Evolutionary conservation across 2,329 filamentous ascomycete species (phyloP), one percentile per base, ranked within the genome.

Genomic region (Fusarium metavorans): DNA sequence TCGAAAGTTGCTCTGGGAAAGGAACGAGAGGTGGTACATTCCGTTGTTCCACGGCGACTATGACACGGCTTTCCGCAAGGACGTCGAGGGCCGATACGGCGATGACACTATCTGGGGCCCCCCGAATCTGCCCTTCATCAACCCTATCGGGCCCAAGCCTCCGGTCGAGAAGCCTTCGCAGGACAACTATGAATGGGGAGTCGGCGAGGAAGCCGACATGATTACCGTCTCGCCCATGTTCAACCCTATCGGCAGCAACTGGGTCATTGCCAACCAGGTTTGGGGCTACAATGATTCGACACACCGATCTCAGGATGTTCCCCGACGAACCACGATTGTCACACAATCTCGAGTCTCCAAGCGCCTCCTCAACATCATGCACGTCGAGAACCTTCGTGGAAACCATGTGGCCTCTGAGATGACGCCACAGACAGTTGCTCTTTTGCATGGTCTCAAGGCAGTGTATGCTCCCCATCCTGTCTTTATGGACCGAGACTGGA

Each of bases 351-450:
- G 94, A 62, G 85, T 94, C 9, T 95, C 93, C 18, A 92, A 91
- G 80, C 88, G 88, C 32, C 86, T 96, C 3, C 85, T 96, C 37
- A 89, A 94, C 75, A 88, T 92, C 71, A 95, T 95, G 93, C 93
- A 96, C 79, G 88, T 90, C 37, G 94, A 95, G 81, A 94, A 93
- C 63, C 86, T 92, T 72, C 87, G 89, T 16, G 92, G 93, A 72
- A 92, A 93, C 77, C 93, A 95, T 79, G 91, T 95, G 77, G 93
- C 92, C 67, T 93, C 93, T 0, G 94, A 96, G 80, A 95, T 96
- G 93, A 93, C 92, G 70, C 91, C 93, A 1, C 91, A 93, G 65
- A 92, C 92, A 0, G 89, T 92, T 30, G 91, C 93, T 0, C 87
- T 96, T 20, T 89, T 95, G 72, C 93, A 97, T 80, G 93, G 94